phyloP scores from a whole-genome alignment of 306 rosid species.

The Lablab purpureus region DNA sequence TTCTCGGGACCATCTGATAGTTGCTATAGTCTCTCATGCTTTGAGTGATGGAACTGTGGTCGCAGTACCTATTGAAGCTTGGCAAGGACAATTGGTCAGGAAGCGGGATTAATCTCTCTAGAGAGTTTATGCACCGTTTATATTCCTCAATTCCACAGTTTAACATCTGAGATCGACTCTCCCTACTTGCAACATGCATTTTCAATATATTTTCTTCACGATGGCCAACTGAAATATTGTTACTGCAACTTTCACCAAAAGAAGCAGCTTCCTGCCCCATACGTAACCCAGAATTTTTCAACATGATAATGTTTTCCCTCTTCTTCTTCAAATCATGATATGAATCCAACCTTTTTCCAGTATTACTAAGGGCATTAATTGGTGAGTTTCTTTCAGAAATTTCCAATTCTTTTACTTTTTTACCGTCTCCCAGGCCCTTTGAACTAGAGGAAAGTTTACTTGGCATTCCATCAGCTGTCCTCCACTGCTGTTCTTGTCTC shows the following conservation, averaged over 20 bases:
- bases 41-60: not conserved
- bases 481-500: conserved; percentile 56
- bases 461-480: conserved; percentile 33
- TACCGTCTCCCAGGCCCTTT: conserved; percentile 47
- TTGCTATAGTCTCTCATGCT: conserved; percentile 43
- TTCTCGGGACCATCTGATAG: conserved; percentile 43
- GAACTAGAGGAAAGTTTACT: conserved; percentile 34
- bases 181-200: conserved; percentile 40
- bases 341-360: conserved; percentile 37
- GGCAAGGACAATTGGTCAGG: conserved; percentile 37
- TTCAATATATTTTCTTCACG: conserved; percentile 47
- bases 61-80: not conserved
- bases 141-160: conserved; percentile 44
- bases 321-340: conserved; percentile 44
- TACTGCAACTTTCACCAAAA: conserved; percentile 47
- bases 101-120: conserved; percentile 48
- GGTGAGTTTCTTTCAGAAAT: conserved; percentile 45
- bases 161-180: conserved; percentile 43
- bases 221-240: conserved; percentile 33
- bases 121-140: conserved; percentile 41
- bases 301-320: conserved; percentile 41
- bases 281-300: conserved; percentile 50
- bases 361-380: conserved; percentile 10
- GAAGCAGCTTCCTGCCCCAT: conserved; percentile 52
- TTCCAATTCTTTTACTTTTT: conserved; percentile 45